phyloP scores from a whole-genome alignment of 176 grass and related monocot genomes.

The Triticum dicoccoides region DNA sequence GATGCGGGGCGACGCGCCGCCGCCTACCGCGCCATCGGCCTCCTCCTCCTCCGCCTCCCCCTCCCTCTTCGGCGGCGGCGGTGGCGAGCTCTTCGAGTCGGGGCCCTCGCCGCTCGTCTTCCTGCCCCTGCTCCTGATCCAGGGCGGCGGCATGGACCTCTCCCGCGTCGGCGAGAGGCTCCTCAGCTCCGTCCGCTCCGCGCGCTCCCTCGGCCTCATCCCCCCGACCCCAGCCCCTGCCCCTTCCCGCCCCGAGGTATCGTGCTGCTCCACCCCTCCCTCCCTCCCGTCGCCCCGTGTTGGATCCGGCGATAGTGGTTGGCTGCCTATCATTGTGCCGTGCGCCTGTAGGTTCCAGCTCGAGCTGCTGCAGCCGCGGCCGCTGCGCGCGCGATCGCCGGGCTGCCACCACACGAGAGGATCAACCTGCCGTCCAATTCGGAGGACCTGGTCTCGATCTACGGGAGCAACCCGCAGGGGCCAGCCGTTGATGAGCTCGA shows the following conservation, averaged over 20 bases:
- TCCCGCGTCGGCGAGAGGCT: conserved; percentile 96
- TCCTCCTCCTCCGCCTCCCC: conserved; percentile 10
- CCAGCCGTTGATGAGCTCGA: conserved; percentile 68
- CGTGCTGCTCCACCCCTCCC: background rate
- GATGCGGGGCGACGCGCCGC: conserved; percentile 58
- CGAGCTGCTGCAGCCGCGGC: conserved; percentile 78
- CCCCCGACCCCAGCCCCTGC: conserved; percentile 32
- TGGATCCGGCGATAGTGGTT: conserved; percentile 5
- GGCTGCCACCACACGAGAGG: conserved; percentile 71
- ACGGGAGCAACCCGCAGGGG: conserved; percentile 61
- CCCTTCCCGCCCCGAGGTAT: conserved; percentile 63
- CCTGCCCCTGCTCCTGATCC: conserved; percentile 95
- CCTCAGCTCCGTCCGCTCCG: conserved; percentile 95
- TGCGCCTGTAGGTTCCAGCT: conserved; percentile 73
- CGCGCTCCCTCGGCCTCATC: conserved; percentile 80
- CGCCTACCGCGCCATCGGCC: conserved; percentile 22
- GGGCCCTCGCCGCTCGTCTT: conserved; percentile 80
- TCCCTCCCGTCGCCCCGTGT: background rate
- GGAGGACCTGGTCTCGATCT: conserved; percentile 73
- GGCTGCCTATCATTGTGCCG: conserved; percentile 2
- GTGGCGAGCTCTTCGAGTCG: conserved; percentile 57
- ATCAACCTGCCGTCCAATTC: conserved; percentile 72
- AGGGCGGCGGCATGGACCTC: conserved; percentile 97
- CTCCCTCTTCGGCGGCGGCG: conserved; percentile 49
- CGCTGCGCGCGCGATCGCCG: conserved; percentile 73